phyloP scores from a whole-genome alignment of 768 basidiomycete species.

The Amanita rubescens region DNA sequence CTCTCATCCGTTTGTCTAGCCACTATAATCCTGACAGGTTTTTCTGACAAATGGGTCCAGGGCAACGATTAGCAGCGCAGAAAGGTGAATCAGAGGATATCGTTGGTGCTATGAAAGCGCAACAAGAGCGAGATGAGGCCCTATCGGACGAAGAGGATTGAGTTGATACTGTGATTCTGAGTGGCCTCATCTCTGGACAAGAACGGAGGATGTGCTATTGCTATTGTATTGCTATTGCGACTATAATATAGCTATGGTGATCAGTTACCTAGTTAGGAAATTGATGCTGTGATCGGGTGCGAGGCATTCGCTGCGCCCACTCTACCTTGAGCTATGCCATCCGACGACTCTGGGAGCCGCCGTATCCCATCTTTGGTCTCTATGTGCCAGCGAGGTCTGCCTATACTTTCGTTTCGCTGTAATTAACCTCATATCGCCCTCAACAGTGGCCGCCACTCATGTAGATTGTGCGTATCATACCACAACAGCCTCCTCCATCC shows the following conservation, averaged over 20 bases:
- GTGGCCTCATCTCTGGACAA: too few species aligned
- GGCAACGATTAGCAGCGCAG: constrained; percentile 72
- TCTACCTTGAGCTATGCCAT: constrained; percentile 5
- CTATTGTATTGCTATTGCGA: too few species aligned
- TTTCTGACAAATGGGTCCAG: constrained; percentile 28
- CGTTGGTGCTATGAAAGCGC: constrained; percentile 77
- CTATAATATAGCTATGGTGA: constrained; percentile 9
- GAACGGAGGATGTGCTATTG: too few species aligned
- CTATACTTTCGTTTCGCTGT: not conserved
- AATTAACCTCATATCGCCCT: not conserved
- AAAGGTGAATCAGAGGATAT: constrained; percentile 76
- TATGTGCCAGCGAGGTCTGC: constrained; percentile 68
- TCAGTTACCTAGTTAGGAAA: constrained; percentile 12
- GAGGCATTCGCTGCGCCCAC: not conserved
- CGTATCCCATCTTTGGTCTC: constrained; percentile 58
- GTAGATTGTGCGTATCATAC: constrained; percentile 45
- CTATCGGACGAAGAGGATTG: constrained; percentile 58
- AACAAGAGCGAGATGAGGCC: constrained; percentile 47
- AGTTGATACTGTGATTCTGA: constrained; percentile 16
- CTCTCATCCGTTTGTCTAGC: constrained; percentile 72
- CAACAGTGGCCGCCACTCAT: constrained; percentile 49
- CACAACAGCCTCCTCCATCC: not conserved
- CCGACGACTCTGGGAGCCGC: constrained; percentile 13
- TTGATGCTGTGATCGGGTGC: constrained; percentile 5
- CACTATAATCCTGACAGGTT: not conserved